Percentiles rank a stretch among this genome's conserved stretches.
Conservation (phyloP, 495 filamentous ascomycete genomes). For the Penicillium goetzii region DNA sequence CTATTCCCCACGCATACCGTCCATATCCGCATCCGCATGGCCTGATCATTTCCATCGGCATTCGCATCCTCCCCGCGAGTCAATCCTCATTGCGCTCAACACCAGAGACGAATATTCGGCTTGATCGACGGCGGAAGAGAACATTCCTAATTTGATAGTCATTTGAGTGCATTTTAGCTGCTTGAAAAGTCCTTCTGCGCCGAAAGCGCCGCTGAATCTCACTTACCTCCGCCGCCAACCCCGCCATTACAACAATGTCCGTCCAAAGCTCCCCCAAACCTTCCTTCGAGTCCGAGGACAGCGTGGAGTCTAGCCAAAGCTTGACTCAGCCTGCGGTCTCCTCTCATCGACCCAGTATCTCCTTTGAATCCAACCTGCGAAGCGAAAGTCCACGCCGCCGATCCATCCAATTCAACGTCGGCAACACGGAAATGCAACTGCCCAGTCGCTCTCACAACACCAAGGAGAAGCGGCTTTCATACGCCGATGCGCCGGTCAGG, state of each 20-base stretch:
- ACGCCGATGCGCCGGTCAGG: slow-evolving; percentile 26
- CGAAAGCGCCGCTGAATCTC: background rate
- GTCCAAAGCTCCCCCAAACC: slow-evolving; percentile 37
- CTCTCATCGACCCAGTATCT: slow-evolving; percentile 28
- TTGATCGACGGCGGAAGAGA: background rate
- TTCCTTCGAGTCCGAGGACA: slow-evolving; percentile 59
- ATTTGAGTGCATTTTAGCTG: background rate
- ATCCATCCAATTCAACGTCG: slow-evolving; percentile 51
- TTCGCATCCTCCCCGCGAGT: slow-evolving; percentile 7
- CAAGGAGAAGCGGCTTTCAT: slow-evolving; percentile 34
- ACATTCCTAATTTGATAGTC: background rate
- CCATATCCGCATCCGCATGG: slow-evolving; percentile 3
- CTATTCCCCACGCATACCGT: background rate
- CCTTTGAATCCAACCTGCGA: slow-evolving; percentile 26
- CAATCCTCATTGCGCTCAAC: background rate
- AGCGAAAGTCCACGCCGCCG: slow-evolving; percentile 34
- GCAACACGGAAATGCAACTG: slow-evolving; percentile 35
- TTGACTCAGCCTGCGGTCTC: slow-evolving; percentile 19
- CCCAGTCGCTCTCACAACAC: slow-evolving; percentile 36
- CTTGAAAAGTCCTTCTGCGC: background rate
- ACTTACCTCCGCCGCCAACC: background rate
- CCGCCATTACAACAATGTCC: slow-evolving; percentile 28
- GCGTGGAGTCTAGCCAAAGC: slow-evolving; percentile 43
- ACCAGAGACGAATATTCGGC: background rate
- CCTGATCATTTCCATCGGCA: slow-evolving; percentile 13